Base-by-base conservation (phyloP, 148 eudicot species). In the Spergularia bocconei region DNA sequence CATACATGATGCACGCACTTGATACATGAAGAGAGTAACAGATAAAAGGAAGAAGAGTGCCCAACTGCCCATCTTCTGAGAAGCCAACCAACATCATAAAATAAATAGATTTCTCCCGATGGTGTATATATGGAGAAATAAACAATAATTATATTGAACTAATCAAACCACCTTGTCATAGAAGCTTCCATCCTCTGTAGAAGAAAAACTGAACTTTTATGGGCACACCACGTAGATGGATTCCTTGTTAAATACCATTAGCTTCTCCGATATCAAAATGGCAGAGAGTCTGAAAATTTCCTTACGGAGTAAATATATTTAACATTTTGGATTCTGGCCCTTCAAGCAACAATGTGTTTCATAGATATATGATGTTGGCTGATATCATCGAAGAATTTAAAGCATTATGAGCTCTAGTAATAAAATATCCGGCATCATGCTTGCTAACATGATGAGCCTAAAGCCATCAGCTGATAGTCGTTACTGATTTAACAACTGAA, bases 1-100 rank as follows among this genome's bases (percentile, higher is more conserved):
- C 90, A 72, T 81, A 78, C 65, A 85, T 76, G 84, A 84, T 84
- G 88, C 82, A 80, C 80, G 78, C 78, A 79, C 63, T 77, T 86
- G 78, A 77, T 77, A 76, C 77, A 72, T 71, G 82, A 79, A 63
- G 60, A 84, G 84, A 78, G 79, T 77, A 83, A 85, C 69, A 74
- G 81, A 78, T 54, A 84, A 75, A 68, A 76, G 69, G 81, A 63
- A 67, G 79, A 33, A 79, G 80, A 78, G 82, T 83, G 83, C 77
- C 64, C 81, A 74, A 29, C 36, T 29, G 36, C 36, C 36, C 2
- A 29, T 85, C 88, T 82, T 82, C 87, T 75, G 77, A 81, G 91
- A 76, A 77, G 82, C 60, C 80, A 76, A 59, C 74, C 78, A 71
- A 83, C 68, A 82, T 59, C 76, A 80, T 69, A 77, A 71, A 79